Evolutionary conservation across 768 basidiomycete species (phyloP).

Genomic region (Phanerochaete carnosa): DNA sequence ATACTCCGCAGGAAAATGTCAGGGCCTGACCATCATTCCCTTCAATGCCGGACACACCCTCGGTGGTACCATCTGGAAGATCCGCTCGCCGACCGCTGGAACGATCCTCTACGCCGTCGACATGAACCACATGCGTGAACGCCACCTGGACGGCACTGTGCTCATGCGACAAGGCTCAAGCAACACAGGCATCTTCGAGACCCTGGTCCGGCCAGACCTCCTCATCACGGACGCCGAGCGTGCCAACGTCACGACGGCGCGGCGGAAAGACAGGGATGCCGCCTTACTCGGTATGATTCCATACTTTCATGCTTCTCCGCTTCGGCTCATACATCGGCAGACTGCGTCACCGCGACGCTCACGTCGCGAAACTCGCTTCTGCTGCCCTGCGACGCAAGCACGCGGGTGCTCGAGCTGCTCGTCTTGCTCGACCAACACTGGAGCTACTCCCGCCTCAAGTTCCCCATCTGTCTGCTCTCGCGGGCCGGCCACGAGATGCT

Average conservation of each 20-base stretch:
- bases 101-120: slow-evolving; percentile 94
- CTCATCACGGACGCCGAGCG: slow-evolving; percentile 92
- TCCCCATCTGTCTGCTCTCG: slow-evolving; percentile 92
- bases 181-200: slow-evolving; percentile 79
- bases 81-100: slow-evolving; percentile 95
- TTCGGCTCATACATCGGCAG: slow-evolving; percentile 35
- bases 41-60: slow-evolving; percentile 94
- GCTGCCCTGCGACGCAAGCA: slow-evolving; percentile 90
- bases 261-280: slow-evolving; percentile 86
- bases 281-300: slow-evolving; percentile 70
- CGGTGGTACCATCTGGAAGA: slow-evolving; percentile 97
- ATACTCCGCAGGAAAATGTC: slow-evolving; percentile 62
- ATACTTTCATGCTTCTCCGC: neutral
- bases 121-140: slow-evolving; percentile 94
- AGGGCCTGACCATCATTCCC: slow-evolving; percentile 91
- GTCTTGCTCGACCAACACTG: slow-evolving; percentile 97
- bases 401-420: slow-evolving; percentile 93
- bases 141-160: slow-evolving; percentile 93
- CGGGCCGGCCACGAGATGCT: slow-evolving; percentile 91
- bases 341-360: slow-evolving; percentile 86
- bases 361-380: slow-evolving; percentile 78
- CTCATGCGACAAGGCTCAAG: slow-evolving; percentile 73
- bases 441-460: slow-evolving; percentile 81
- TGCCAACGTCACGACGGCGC: slow-evolving; percentile 76
- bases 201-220: slow-evolving; percentile 84